Evolutionary conservation across 2,329 filamentous ascomycete species (phyloP), one percentile per base, ranked within the genome.

Genomic region (Diaporthe batatas): DNA sequence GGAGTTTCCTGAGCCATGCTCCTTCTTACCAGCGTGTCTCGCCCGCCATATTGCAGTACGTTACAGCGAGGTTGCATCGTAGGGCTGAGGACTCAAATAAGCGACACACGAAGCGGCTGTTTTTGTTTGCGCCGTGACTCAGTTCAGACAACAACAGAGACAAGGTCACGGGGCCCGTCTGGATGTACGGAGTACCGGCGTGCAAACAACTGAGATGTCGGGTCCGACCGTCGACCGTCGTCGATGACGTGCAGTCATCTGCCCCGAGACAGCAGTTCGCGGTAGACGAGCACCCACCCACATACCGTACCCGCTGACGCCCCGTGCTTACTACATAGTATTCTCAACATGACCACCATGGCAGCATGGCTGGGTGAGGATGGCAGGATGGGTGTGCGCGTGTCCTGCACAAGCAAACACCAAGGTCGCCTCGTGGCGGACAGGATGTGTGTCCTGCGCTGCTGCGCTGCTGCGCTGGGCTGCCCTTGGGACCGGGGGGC

Each of bases 181-280:
- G 62, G 29, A 14, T 36, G 51, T 65, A 65, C 34, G 34, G 4
- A 49, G 44, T 49, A n/a, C 21, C 44, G 29, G 44, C n/a, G 12
- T 21, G 7, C 18, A 11, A 11, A n/a, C 7, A 3, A 23, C 21
- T 18, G 29, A 36, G 21, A 21, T 49, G 36, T 65, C 62, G 62
- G 62, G 51, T 32, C 44, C 51, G 62, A 65, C 62, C 62, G 62
- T 51, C 51, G 62, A 65, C 62, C 62, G 62, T 51, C 6, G 44
- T 11, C 29, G 42, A 51, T 49, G 44, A 21, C 47, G 29, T 65
- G 59, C 25, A 49, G 29, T 34, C 29, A 44, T 21, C 36, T 44
- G 58, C 58, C 16, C 23, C 39, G 58, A 44, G 58, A 44, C 23
- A 32, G 29, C 21, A 65, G 7, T 36, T 51, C 6, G 21, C 36